A percentile compares a stretch with the other conserved stretches of the same genome.
These are phyloP conservation scores for Suillus brevipes DNA, from an alignment of 768 basidiomycete species.

Conservation along the genomic window DNA sequence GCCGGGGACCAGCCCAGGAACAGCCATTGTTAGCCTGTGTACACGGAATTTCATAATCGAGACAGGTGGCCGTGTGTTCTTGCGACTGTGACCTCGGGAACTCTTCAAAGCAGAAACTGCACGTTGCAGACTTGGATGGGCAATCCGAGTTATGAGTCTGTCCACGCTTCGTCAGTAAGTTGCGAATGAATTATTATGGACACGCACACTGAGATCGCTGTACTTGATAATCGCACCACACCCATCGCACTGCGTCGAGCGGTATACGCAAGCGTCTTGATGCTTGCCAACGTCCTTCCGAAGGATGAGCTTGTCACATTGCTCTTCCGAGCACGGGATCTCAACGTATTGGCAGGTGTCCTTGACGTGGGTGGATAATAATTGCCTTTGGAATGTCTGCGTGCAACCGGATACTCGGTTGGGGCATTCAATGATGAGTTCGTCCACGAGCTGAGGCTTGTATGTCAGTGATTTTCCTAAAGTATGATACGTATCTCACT, in stretches of 20 bases:
- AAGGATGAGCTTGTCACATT: constrained; percentile 45
- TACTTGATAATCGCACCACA: constrained; percentile 36
- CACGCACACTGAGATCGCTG: constrained; percentile 40
- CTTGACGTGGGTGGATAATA: constrained; percentile 60
- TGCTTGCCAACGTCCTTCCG: constrained; percentile 50
- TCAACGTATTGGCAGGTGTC: constrained; percentile 60
- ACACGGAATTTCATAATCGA: constrained; percentile 41
- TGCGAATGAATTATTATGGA: constrained; percentile 6
- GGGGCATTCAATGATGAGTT: constrained; percentile 73
- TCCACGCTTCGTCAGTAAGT: constrained; percentile 5
- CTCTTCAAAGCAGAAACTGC: constrained; percentile 42
- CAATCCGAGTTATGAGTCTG: constrained; percentile 44
- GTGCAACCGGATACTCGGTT: constrained; percentile 59
- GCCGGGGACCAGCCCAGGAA: constrained; percentile 50
- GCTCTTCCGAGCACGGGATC: constrained; percentile 48
- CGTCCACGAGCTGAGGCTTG: constrained; percentile 70
- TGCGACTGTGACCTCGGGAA: constrained; percentile 35
- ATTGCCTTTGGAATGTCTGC: constrained; percentile 65
- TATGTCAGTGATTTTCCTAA: constrained; percentile 10
- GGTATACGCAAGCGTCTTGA: constrained; percentile 37
- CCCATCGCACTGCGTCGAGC: constrained; percentile 39
- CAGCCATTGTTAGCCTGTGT: constrained; percentile 52
- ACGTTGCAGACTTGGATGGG: constrained; percentile 35
- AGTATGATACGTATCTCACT: constrained; percentile 16
- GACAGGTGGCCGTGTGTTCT: constrained; percentile 41